Conservation (phyloP, 176 grass and related monocot species). For the Oropetium thomaeum region DNA sequence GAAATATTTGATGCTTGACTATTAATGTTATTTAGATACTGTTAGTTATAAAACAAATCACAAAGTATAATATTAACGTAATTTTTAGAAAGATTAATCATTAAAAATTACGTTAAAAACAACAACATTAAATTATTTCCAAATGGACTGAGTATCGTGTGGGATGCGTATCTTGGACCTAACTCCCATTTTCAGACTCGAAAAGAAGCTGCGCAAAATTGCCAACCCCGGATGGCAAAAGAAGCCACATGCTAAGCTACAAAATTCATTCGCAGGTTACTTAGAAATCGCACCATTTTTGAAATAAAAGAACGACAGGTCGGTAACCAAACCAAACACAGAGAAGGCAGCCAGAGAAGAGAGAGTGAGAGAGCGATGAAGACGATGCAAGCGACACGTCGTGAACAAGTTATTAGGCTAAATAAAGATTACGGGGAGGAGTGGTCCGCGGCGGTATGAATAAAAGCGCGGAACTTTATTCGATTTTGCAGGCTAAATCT, state of each 20-base stretch:
- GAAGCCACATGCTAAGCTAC: conserved; percentile 14
- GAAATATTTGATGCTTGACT: no score
- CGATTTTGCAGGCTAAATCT: conserved; percentile 58
- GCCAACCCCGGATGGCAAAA: background rate
- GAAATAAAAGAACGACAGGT: background rate
- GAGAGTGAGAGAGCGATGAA: conserved; percentile 35
- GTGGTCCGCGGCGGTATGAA: conserved; percentile 16
- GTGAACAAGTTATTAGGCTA: conserved; percentile 12
- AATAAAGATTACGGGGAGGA: background rate
- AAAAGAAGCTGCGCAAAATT: background rate
- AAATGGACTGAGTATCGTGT: no score
- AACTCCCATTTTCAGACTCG: background rate
- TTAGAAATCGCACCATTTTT: background rate
- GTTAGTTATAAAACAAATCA: no score
- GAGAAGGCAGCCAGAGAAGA: conserved; percentile 2
- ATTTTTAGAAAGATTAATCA: no score
- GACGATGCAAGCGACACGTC: conserved; percentile 47
- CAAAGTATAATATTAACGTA: no score
- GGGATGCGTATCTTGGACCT: background rate
- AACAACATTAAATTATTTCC: no score
- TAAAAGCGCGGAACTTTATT: conserved; percentile 55
- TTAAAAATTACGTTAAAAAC: no score
- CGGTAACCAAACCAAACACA: background rate
- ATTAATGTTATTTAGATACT: no score
- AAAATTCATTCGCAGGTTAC: background rate